Base-by-base conservation (phyloP, 495 filamentous ascomycete species). In the Aspergillus campestris region DNA sequence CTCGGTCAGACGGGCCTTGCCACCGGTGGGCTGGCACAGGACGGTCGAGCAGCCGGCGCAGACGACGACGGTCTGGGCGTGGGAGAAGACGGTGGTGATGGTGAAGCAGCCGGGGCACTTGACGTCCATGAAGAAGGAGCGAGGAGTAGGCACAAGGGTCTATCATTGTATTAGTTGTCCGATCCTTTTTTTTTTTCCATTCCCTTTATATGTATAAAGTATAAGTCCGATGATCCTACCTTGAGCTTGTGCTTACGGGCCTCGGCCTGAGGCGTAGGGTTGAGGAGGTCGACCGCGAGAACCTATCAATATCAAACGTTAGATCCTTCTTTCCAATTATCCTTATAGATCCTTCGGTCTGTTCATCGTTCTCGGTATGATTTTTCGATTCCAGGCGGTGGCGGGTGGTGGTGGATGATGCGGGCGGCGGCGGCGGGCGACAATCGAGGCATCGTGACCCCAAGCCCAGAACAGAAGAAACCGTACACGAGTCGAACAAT, bases 91-190 rank as follows among this genome's bases (percentile, higher is more conserved):
- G 69, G 91, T 96, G 65, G 92, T 98, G 82, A 98, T 98, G 61
- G 88, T 95, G 84, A 98, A 98, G 84, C 92, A 98, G 63, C 92
- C 92, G 65, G 91, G 92, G 83, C 92, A 98, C 81, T 96, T 98
- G 75, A 98, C 92, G 61, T 98, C 92, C 92, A 98, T 98, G 82
- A 98, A 98, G 83, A 97, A 98, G 58, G 89, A 95, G 60, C 92
- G 87, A 52, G 92, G 92, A 48, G 81, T 83, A 58, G 92, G 92
- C 62, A 98, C 92, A 61, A 98, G 83, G 45, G 78, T 86, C 92
- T 96, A 56, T 47, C 34, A 9, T 46, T n/a, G 40, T 9, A 31
- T 7, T 31, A 28, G 41, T 37, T 36, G 9, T 31, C 34, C 31
- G 12, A 49, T 64, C 49, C 57, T 57, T 56, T 33, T 49, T 49